phyloP scores from a whole-genome alignment of 2,329 filamentous ascomycete genomes.

The Trichoderma aggressivum region DNA sequence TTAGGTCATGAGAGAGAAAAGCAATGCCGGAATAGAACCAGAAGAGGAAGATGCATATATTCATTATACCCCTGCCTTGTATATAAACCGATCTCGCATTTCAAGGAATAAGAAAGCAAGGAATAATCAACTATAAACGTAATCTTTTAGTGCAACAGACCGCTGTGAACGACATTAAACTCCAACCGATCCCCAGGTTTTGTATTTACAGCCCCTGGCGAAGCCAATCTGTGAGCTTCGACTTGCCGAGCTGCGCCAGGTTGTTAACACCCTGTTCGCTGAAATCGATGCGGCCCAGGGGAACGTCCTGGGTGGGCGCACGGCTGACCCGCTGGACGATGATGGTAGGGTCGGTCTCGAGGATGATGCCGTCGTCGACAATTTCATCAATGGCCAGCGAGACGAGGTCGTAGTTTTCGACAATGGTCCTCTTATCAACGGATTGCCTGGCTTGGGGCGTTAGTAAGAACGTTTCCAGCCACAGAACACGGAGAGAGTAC shows the following conservation, averaged over 20 bases:
- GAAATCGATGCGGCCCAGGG: conserved; percentile 89
- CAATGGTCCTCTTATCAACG: conserved; percentile 94
- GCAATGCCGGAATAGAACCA: conserved; percentile 27
- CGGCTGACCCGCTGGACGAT: conserved; percentile 89
- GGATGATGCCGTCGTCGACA: conserved; percentile 90
- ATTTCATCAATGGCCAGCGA: conserved; percentile 94
- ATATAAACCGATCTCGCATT: conserved; percentile 15
- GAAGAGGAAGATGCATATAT: conserved; percentile 20
- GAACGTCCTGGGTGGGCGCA: conserved; percentile 85
- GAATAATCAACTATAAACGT: conserved; percentile 1
- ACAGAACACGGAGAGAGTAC: not conserved
- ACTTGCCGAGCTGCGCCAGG: conserved; percentile 88
- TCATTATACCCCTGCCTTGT: conserved; percentile 20
- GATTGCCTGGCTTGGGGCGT: conserved; percentile 62
- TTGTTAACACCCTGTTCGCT: conserved; percentile 95
- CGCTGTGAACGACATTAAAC: conserved; percentile 18
- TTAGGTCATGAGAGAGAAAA: conserved; percentile 44
- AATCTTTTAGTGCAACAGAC: conserved; percentile 4
- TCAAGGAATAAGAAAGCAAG: not conserved
- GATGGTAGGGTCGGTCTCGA: conserved; percentile 94
- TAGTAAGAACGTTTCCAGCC: not conserved
- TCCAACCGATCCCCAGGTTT: conserved; percentile 7
- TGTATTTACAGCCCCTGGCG: conserved; percentile 67
- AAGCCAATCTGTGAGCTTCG: conserved; percentile 85
- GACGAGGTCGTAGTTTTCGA: conserved; percentile 98